Evolutionary conservation across 2,329 filamentous ascomycete species (phyloP).

Genomic region (Calonectria henricotiae): DNA sequence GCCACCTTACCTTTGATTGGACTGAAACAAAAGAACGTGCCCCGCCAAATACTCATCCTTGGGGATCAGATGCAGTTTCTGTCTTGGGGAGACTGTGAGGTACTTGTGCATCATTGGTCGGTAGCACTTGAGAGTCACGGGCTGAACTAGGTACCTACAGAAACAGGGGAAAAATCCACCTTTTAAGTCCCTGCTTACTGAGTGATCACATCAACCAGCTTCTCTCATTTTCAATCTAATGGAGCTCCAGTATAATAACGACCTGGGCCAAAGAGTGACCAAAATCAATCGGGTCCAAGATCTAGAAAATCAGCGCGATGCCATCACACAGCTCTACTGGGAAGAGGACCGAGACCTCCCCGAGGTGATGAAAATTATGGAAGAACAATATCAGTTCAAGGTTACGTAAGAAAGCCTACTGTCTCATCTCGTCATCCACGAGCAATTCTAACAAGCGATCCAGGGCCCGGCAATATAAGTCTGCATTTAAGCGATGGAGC

Average conservation of each 20-base stretch:
- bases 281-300: background rate
- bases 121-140: too few species aligned
- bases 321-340: background rate
- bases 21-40: background rate
- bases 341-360: background rate
- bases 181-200: too few species aligned
- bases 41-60: background rate
- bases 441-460: background rate
- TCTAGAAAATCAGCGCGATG: background rate
- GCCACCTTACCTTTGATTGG: background rate
- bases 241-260: background rate
- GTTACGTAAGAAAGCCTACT: background rate
- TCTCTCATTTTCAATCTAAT: background rate
- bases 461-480: slow-evolving; percentile 6
- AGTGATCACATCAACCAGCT: background rate
- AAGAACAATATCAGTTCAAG: background rate
- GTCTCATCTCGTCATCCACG: background rate
- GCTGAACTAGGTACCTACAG: too few species aligned
- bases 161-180: too few species aligned
- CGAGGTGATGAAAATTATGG: background rate
- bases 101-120: background rate
- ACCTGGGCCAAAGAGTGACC: background rate
- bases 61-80: background rate
- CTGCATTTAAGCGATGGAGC: slow-evolving; percentile 4
- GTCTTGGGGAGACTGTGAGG: background rate